Evolutionary conservation across 2,329 filamentous ascomycete genomes (phyloP).

Genomic region (Cytospora piceicola): DNA sequence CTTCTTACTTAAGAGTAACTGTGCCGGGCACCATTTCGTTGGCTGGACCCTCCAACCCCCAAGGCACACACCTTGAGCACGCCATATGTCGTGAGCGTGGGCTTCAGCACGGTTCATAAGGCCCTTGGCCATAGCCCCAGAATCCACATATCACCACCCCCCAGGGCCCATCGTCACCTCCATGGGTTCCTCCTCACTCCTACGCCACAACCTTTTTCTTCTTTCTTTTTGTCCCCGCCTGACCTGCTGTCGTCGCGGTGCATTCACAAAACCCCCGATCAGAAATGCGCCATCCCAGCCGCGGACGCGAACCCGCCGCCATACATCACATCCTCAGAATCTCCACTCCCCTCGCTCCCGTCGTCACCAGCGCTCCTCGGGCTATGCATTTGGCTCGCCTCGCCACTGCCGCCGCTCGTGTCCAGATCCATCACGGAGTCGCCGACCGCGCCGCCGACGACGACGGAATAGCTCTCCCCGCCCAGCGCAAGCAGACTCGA

Average conservation of each 20-base stretch:
- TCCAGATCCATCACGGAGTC: slow-evolving; percentile 41
- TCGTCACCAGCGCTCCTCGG: slow-evolving; percentile 44
- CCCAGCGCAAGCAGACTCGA: slow-evolving; percentile 45
- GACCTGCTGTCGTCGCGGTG: not conserved
- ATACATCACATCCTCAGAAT: slow-evolving; percentile 61
- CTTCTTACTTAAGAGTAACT: slow-evolving; percentile 19
- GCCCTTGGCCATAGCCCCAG: slow-evolving; percentile 1
- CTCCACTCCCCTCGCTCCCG: slow-evolving; percentile 48
- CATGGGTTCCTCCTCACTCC: not conserved
- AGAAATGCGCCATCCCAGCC: slow-evolving; percentile 40
- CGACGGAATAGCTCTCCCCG: slow-evolving; percentile 32
- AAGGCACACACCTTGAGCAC: slow-evolving; percentile 27
- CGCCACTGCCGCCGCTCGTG: slow-evolving; percentile 45
- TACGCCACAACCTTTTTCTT: not conserved
- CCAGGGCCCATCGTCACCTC: not conserved
- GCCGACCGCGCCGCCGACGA: slow-evolving; percentile 34
- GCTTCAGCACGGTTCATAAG: slow-evolving; percentile 9
- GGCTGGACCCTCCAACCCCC: not conserved
- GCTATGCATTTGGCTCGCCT: slow-evolving; percentile 54
- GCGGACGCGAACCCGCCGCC: slow-evolving; percentile 46
- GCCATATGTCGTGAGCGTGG: slow-evolving; percentile 31
- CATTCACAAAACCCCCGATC: not conserved
- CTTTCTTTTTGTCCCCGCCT: not conserved
- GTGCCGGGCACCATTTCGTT: not conserved
- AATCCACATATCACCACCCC: not conserved